phyloP scores from a whole-genome alignment of 768 basidiomycete species.

The Lactarius sp. region DNA sequence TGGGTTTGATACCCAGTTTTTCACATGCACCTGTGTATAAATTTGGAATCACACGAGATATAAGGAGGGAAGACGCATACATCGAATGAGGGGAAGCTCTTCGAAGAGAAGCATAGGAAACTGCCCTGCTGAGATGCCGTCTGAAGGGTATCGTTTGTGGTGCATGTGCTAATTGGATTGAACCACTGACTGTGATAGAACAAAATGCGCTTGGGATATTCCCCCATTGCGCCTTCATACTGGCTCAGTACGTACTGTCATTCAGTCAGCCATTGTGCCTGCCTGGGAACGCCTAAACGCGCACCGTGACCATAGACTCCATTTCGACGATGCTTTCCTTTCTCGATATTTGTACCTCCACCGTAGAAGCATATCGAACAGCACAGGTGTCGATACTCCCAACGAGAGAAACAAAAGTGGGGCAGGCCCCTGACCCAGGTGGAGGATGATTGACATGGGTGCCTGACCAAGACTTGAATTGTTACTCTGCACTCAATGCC shows the following conservation, averaged over 20 bases:
- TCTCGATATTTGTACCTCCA: conserved; percentile 59
- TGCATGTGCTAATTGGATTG: neutral
- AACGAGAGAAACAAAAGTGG: conserved; percentile 77
- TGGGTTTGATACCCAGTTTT: conserved; percentile 52
- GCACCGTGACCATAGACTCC: conserved; percentile 56
- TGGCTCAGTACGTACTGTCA: conserved; percentile 48
- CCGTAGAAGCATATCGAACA: conserved; percentile 63
- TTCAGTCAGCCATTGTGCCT: neutral
- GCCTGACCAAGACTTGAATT: conserved; percentile 37
- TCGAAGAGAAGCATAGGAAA: conserved; percentile 45
- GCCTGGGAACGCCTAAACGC: conserved; percentile 8
- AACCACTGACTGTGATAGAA: conserved; percentile 59
- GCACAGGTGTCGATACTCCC: conserved; percentile 72
- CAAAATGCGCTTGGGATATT: conserved; percentile 65
- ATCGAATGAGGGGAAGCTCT: conserved; percentile 56
- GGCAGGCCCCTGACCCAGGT: conserved; percentile 70
- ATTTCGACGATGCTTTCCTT: conserved; percentile 79
- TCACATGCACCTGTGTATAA: conserved; percentile 54
- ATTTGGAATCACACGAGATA: neutral
- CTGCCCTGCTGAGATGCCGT: conserved; percentile 52
- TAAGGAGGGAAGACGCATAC: conserved; percentile 33
- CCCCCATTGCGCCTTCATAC: conserved; percentile 55
- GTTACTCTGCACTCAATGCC: neutral
- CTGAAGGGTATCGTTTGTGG: conserved; percentile 27
- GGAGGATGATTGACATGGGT: conserved; percentile 82